phyloP scores from a whole-genome alignment of 2,329 filamentous ascomycete species.

The Fusarium phyllophilum region DNA sequence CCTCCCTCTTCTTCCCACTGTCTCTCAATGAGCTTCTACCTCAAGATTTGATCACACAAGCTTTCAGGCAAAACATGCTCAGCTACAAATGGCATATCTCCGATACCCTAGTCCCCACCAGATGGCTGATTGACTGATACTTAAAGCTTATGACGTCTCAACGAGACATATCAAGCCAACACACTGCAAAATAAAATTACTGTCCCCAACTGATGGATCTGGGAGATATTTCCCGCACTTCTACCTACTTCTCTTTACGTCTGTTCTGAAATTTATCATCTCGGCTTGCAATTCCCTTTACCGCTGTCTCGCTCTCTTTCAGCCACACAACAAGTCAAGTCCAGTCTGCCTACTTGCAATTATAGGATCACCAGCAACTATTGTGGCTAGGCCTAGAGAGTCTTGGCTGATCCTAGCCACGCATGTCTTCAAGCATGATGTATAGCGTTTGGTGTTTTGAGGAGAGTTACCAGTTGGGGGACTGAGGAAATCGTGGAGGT shows the following conservation, averaged over 20 bases:
- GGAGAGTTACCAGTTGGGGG: background rate
- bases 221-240: accelerated
- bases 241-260: background rate
- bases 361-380: background rate
- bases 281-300: background rate
- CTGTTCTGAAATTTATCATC: no score
- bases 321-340: background rate
- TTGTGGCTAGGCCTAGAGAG: background rate
- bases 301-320: no score
- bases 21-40: background rate
- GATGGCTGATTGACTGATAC: no score
- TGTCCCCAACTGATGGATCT: background rate
- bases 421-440: background rate
- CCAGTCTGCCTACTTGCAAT: background rate
- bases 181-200: no score
- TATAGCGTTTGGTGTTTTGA: no score
- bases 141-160: no score
- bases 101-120: background rate
- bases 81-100: background rate
- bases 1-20: background rate
- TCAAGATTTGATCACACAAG: no score
- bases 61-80: background rate
- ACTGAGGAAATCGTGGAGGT: background rate
- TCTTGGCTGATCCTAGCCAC: no score
- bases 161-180: no score